phyloP scores from a whole-genome alignment of 2,329 filamentous ascomycete genomes.

The Pyrenophora graminea region DNA sequence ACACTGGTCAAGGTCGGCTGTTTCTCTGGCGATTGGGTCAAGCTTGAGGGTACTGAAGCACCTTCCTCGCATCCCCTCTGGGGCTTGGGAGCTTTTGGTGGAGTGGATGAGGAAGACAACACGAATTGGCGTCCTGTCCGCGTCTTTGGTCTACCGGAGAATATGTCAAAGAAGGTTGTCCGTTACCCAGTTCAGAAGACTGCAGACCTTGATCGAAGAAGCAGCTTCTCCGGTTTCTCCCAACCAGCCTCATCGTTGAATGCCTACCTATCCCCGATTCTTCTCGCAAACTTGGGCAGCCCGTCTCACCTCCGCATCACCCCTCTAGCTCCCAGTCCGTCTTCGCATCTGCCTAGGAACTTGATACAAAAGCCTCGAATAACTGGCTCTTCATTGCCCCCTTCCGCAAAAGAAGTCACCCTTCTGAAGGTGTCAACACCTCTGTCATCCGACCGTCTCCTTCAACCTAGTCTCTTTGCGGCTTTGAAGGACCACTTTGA shows the following conservation, averaged over 20 bases:
- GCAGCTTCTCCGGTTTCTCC: slow-evolving; percentile 52
- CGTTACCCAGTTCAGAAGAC: slow-evolving; percentile 59
- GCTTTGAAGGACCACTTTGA: slow-evolving; percentile 90
- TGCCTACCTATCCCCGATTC: slow-evolving; percentile 80
- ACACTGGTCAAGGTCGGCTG: slow-evolving; percentile 88
- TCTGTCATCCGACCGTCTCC: slow-evolving; percentile 78
- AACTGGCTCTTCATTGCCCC: slow-evolving; percentile 56
- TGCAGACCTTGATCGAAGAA: slow-evolving; percentile 47
- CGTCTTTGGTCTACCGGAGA: slow-evolving; percentile 86
- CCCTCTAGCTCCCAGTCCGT: slow-evolving; percentile 62
- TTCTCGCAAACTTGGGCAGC: slow-evolving; percentile 82
- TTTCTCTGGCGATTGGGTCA: slow-evolving; percentile 97
- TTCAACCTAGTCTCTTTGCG: slow-evolving; percentile 84
- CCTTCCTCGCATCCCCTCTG: slow-evolving; percentile 70
- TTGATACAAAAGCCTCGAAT: slow-evolving; percentile 51
- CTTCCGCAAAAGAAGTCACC: slow-evolving; percentile 76
- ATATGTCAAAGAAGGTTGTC: slow-evolving; percentile 57
- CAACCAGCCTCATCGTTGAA: slow-evolving; percentile 31
- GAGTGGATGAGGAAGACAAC: slow-evolving; percentile 64
- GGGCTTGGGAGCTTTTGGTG: slow-evolving; percentile 69
- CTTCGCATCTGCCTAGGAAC: slow-evolving; percentile 36
- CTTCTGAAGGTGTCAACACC: slow-evolving; percentile 88
- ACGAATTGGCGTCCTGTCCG: slow-evolving; percentile 80
- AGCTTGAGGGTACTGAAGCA: slow-evolving; percentile 76
- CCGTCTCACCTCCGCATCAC: slow-evolving; percentile 80